These are phyloP conservation scores for Ceraceosorus guamensis DNA, from an alignment of 1,284 basidiomycete species.

Conservation along the genomic window DNA sequence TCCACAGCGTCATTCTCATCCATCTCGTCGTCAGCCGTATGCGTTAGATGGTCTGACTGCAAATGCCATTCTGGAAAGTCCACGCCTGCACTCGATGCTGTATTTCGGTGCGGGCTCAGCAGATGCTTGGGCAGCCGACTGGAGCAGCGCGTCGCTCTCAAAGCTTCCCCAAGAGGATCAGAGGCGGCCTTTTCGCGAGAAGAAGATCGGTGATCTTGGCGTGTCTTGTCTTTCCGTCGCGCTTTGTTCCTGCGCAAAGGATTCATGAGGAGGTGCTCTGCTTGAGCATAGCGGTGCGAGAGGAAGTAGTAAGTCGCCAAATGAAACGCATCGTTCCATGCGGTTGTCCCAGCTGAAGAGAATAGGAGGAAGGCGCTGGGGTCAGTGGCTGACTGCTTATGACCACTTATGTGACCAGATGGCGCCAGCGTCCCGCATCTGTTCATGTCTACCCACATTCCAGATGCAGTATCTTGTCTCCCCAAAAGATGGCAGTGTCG, in stretches of 20 bases:
- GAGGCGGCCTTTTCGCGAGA: conserved; percentile 10
- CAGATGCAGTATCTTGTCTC: conserved; percentile 87
- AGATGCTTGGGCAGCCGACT: conserved; percentile 17
- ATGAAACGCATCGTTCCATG: conserved; percentile 79
- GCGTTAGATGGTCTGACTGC: neutral
- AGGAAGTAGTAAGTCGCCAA: conserved; percentile 94
- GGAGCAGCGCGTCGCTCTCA: conserved; percentile 22
- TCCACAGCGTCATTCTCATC: neutral
- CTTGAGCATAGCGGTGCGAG: conserved; percentile 86
- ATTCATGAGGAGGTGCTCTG: conserved; percentile 78
- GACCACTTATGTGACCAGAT: no score
- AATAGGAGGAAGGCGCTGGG: no score
- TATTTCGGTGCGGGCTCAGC: no score
- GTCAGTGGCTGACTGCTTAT: no score
- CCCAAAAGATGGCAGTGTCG: conserved; percentile 96
- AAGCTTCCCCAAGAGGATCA: conserved; percentile 25
- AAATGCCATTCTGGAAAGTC: neutral
- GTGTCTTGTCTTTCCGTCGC: no score
- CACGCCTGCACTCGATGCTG: neutral
- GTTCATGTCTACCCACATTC: conserved; percentile 63
- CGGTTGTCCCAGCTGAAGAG: neutral
- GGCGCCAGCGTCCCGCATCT: no score
- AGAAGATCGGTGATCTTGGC: neutral
- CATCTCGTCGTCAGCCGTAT: neutral
- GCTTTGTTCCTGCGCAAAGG: conserved; percentile 55